phyloP scores from a whole-genome alignment of 2,329 filamentous ascomycete species.

The Fusarium denticulatum region DNA sequence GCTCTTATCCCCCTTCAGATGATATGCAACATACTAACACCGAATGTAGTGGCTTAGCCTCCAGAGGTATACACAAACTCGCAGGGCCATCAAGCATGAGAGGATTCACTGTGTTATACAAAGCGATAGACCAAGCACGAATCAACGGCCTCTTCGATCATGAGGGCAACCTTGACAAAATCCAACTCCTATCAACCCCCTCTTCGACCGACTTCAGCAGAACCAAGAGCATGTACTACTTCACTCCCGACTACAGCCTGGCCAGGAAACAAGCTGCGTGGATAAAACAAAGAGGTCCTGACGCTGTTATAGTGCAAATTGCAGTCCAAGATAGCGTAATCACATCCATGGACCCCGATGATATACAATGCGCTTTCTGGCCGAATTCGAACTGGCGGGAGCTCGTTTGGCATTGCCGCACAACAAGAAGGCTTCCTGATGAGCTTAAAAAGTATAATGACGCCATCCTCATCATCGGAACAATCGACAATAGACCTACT shows the following conservation, averaged over 20 bases:
- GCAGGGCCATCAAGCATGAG: neutral
- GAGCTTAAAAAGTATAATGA: neutral
- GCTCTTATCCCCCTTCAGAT: rapidly evolving
- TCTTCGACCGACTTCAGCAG: neutral
- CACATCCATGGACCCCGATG: neutral
- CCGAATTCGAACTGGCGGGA: neutral
- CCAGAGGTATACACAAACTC: neutral
- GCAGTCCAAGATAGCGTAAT: neutral
- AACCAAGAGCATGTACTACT: rapidly evolving
- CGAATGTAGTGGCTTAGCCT: neutral
- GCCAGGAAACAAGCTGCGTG: neutral
- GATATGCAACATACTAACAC: neutral
- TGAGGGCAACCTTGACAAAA: neutral
- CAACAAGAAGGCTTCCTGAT: neutral
- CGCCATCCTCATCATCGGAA: neutral
- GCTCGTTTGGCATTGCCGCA: neutral
- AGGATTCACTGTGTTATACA: neutral
- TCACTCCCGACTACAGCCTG: neutral
- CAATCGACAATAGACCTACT: neutral
- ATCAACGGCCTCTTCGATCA: neutral
- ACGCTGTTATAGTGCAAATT: neutral
- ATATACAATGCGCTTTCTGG: neutral
- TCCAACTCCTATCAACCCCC: neutral
- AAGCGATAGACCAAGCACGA: neutral
- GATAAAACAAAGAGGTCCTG: neutral